Evolutionary conservation across 2,329 filamentous ascomycete species (phyloP).

Genomic region (Xylaria sp.): DNA sequence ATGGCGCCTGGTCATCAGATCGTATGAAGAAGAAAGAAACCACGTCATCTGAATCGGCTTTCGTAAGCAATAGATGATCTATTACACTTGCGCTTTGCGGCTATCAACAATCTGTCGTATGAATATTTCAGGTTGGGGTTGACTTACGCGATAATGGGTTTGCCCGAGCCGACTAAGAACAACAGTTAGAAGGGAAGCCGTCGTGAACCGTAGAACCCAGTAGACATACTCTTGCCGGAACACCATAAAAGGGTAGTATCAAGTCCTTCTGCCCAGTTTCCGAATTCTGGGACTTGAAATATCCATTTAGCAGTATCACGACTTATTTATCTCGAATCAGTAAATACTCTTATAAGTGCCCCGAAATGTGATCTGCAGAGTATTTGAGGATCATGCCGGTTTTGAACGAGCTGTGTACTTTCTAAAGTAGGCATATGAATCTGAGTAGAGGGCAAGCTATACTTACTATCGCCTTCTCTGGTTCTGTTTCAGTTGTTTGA

Average conservation of each 20-base stretch:
- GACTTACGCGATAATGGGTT: slow-evolving; percentile 23
- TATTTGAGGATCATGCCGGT: slow-evolving; percentile 5
- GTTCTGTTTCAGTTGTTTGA: slow-evolving; percentile 44
- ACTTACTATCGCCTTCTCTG: slow-evolving; percentile 43
- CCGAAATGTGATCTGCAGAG: background rate
- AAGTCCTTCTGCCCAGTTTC: background rate
- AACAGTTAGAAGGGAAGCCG: background rate
- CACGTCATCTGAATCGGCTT: slow-evolving; percentile 2
- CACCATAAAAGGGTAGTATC: slow-evolving; percentile 23
- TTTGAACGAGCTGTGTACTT: background rate
- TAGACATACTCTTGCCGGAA: slow-evolving; percentile 27
- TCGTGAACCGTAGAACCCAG: background rate
- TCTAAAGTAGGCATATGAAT: background rate
- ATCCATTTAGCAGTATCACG: slow-evolving; percentile 42
- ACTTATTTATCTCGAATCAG: background rate
- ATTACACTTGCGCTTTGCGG: slow-evolving; percentile 39
- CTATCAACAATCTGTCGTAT: slow-evolving; percentile 3
- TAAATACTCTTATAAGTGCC: background rate
- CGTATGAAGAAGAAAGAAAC: slow-evolving; percentile 46
- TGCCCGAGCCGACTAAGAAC: slow-evolving; percentile 26
- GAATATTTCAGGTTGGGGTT: background rate
- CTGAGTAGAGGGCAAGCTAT: background rate
- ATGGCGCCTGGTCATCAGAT: slow-evolving; percentile 39
- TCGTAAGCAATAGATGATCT: slow-evolving; percentile 37
- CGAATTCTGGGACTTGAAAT: slow-evolving; percentile 38